These are phyloP conservation scores for Typha latifolia DNA, from an alignment of 176 grass and related monocot species.

Conservation along the genomic window DNA sequence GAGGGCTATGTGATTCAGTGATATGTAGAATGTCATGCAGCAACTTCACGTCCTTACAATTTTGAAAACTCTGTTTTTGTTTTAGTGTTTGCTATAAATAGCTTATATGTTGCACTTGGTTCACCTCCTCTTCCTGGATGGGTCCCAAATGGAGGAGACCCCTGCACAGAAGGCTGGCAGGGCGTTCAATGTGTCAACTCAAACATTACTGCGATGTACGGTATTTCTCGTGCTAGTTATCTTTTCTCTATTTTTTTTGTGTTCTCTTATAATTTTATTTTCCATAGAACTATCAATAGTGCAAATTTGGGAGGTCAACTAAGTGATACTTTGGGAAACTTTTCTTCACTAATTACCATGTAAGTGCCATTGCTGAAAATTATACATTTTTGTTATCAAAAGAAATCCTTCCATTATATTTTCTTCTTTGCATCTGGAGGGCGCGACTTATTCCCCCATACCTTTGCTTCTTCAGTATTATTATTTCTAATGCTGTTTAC, in stretches of 20 bases:
- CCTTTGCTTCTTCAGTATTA: not conserved
- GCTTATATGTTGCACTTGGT: slow-evolving; percentile 56
- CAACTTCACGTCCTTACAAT: not conserved
- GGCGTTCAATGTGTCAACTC: slow-evolving; percentile 63
- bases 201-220: slow-evolving; percentile 93
- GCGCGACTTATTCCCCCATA: not conserved
- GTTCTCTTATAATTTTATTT: slow-evolving; percentile 21
- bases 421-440: not conserved
- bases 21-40: not conserved
- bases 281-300: slow-evolving; percentile 49
- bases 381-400: slow-evolving; percentile 11
- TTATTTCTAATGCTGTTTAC: not conserved
- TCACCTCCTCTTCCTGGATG: slow-evolving; percentile 74
- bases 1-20: no score
- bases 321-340: slow-evolving; percentile 70
- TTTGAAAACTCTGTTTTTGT: slow-evolving; percentile 14
- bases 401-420: not conserved
- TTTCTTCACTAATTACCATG: slow-evolving; percentile 74
- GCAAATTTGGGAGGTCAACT: slow-evolving; percentile 77
- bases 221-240: slow-evolving; percentile 19
- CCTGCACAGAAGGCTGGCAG: slow-evolving; percentile 75
- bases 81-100: slow-evolving; percentile 85
- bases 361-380: slow-evolving; percentile 32
- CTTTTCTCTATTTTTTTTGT: not conserved
- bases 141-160: slow-evolving; percentile 66